phyloP scores from a whole-genome alignment of 1,284 basidiomycete species.

The Malassezia caprae region DNA sequence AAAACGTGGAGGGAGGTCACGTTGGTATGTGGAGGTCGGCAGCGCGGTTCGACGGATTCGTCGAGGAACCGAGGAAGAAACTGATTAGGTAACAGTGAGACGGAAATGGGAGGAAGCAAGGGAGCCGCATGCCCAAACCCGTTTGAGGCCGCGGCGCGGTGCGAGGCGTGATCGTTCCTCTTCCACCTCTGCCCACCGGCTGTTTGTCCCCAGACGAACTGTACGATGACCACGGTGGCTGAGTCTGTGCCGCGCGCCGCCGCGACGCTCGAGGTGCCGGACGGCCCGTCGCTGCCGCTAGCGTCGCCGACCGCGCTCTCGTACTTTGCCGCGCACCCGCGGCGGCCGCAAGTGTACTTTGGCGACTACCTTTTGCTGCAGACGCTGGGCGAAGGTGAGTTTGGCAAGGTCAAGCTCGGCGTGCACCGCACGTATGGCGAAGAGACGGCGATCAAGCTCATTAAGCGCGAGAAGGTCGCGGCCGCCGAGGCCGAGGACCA shows the following conservation, averaged over 20 bases:
- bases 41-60: constrained; percentile 14
- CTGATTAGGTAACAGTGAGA: constrained; percentile 17
- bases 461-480: constrained; percentile 84
- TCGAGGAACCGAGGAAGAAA: constrained; percentile 1
- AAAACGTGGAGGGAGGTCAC: constrained; percentile 1
- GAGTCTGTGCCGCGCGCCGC: constrained; percentile 8
- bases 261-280: not conserved
- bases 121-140: not conserved
- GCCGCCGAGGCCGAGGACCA: constrained; percentile 51
- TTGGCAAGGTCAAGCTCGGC: constrained; percentile 97
- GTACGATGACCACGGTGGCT: constrained; percentile 6
- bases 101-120: constrained; percentile 14
- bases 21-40: constrained; percentile 2
- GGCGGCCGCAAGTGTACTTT: constrained; percentile 47
- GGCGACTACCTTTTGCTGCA: constrained; percentile 47
- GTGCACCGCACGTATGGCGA: constrained; percentile 86
- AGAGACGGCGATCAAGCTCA: constrained; percentile 98
- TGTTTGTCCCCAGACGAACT: not conserved
- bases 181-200: not conserved
- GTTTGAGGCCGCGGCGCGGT: not conserved
- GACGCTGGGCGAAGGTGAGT: constrained; percentile 75
- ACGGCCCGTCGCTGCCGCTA: constrained; percentile 24
- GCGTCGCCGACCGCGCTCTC: constrained; percentile 44
- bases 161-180: not conserved
- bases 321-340: constrained; percentile 47